These are phyloP conservation scores for Grigorovia transvaalensis DNA, from an alignment of 805 yeast genomes.

Conservation along the genomic window DNA sequence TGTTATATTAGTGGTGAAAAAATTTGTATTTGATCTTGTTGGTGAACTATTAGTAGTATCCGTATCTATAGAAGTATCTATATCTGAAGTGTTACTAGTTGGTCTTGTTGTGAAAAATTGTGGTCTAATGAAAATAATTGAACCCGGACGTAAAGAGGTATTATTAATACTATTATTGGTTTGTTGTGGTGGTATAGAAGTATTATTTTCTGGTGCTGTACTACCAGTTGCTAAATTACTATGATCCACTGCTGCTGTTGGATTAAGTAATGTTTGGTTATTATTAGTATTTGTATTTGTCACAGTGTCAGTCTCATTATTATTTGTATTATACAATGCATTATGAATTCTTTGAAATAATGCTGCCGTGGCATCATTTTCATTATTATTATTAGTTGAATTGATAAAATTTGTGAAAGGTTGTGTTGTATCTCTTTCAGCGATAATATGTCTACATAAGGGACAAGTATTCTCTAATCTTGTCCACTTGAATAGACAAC, in stretches of 20 bases:
- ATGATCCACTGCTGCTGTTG: not conserved
- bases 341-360: conserved; percentile 2
- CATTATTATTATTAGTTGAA: conserved; percentile 1
- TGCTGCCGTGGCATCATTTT: conserved; percentile 1
- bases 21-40: not conserved
- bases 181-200: not conserved
- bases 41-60: not conserved
- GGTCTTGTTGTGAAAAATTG: not conserved
- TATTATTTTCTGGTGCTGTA: not conserved
- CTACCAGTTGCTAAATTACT: not conserved
- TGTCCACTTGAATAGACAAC: conserved; percentile 83
- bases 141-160: not conserved
- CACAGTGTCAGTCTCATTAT: conserved; percentile 1
- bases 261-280: not conserved
- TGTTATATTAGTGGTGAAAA: not conserved
- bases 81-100: not conserved
- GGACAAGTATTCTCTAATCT: conserved; percentile 71
- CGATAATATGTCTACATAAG: conserved; percentile 57
- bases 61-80: not conserved
- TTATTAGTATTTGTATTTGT: not conserved
- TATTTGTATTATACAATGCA: conserved; percentile 2
- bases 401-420: not conserved
- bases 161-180: too few species aligned
- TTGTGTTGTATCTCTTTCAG: conserved; percentile 13
- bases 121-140: not conserved